A percentile compares a stretch with the other conserved stretches of the same genome.
These are phyloP conservation scores for Sporothrix brunneoviolacea DNA, from an alignment of 2,329 filamentous ascomycete species.

Conservation along the genomic window DNA sequence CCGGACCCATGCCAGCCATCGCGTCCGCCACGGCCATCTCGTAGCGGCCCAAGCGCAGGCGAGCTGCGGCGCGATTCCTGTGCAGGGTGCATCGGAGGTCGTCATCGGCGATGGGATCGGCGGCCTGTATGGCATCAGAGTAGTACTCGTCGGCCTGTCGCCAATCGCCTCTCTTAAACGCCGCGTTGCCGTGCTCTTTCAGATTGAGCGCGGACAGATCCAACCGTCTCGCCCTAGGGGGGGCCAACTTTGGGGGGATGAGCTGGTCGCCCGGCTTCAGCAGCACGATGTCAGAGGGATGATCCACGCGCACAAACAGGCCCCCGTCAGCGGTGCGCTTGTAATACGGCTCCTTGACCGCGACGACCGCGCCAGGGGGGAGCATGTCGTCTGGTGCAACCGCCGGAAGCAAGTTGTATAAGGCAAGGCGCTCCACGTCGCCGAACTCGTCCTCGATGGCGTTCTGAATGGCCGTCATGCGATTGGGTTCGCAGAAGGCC, in stretches of 20 bases:
- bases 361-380: constrained; percentile 17
- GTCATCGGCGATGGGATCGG: too few relatives aligned
- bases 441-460: constrained; percentile 70
- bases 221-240: too few relatives aligned
- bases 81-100: too few relatives aligned
- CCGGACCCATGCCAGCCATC: not conserved
- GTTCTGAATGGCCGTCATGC: constrained; percentile 9
- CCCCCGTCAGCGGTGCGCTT: constrained; percentile 25
- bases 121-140: too few relatives aligned
- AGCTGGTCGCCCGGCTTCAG: constrained; percentile 17
- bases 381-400: not conserved
- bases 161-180: not conserved
- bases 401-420: constrained; percentile 32
- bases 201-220: not conserved
- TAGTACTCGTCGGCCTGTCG: constrained; percentile 2
- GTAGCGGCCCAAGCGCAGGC: not conserved
- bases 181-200: constrained; percentile 17
- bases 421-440: constrained; percentile 72
- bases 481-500: constrained; percentile 8
- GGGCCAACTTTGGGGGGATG: too few relatives aligned
- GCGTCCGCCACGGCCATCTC: constrained; percentile 1
- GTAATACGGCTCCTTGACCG: constrained; percentile 32
- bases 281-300: constrained; percentile 27
- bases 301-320: constrained; percentile 29
- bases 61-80: not conserved